phyloP scores from a whole-genome alignment of 495 filamentous ascomycete species.

The Talaromyces trachyspermus region DNA sequence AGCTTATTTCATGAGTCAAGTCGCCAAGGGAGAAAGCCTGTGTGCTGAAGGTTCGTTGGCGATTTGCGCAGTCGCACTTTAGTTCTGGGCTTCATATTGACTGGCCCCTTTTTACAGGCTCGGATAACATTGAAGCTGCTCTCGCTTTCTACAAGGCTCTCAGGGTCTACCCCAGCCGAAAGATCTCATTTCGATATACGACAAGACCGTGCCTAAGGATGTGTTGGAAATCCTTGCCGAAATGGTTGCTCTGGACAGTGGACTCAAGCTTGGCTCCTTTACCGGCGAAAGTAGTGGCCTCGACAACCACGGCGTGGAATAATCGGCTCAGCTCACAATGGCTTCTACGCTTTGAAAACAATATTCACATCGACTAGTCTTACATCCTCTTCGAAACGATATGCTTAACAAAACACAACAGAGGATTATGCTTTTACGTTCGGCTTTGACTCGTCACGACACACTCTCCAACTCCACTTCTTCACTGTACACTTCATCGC shows the following conservation, averaged over 20 bases:
- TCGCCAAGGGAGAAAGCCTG: conserved; percentile 75
- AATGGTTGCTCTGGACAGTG: conserved; percentile 88
- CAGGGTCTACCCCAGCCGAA: conserved; percentile 91
- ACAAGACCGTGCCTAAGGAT: conserved; percentile 94
- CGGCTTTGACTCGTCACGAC: no score
- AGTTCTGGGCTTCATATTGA: no score
- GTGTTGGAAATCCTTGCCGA: conserved; percentile 92
- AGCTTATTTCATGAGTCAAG: conserved; percentile 89
- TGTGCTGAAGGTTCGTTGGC: conserved; percentile 55
- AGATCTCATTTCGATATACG: conserved; percentile 92
- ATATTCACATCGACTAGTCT: background rate
- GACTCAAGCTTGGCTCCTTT: conserved; percentile 53
- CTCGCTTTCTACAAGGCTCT: conserved; percentile 95
- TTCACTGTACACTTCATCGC: conserved; percentile 7
- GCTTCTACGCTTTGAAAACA: background rate
- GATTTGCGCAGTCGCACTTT: background rate
- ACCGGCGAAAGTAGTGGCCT: conserved; percentile 30
- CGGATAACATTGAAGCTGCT: conserved; percentile 73
- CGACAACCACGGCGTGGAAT: conserved; percentile 37
- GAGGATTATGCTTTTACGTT: no score
- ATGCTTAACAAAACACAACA: no score
- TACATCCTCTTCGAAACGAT: background rate
- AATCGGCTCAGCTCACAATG: conserved; percentile 7
- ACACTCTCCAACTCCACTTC: conserved; percentile 9
- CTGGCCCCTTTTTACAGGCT: conserved; percentile 34